Base-by-base conservation (phyloP, 768 basidiomycete genomes). In the Suillus cothurnatus region DNA sequence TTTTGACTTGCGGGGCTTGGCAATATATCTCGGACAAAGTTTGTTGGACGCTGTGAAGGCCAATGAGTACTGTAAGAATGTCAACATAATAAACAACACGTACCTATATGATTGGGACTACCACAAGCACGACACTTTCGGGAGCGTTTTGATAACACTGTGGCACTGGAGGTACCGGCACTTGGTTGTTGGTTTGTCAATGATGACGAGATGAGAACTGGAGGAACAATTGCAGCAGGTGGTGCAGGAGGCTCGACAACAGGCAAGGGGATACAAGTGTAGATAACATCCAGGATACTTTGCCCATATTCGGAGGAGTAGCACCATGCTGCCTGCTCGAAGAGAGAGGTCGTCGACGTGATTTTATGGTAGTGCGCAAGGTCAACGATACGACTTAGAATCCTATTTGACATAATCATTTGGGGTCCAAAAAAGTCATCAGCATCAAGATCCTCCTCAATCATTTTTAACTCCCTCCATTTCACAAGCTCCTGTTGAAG, bases 311-410 rank as follows among this genome's bases (percentile, higher is more conserved):
- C 50, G 12, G 31, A 17, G 6, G 67, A 34, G n/a, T 23, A 56
- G 23, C 21, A 15, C 76, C 76, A 77, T 5, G 52, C 32, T 3
- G 68, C 71, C 62, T 77, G 74, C 7, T 67, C 56, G n/a, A 28
- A 45, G 43, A 61, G 60, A 23, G 60, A 21, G 17, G 39, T 41
- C 14, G 32, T 43, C 14, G 28, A 28, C 6, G 26, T 14, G n/a
- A 61, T 39, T 28, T 61, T 61, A 4, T 61, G 32, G 6, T 32
- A 26, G 32, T 69, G 71, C 0, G 73, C 73, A 41, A 74, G 70
- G 53, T 68, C 70, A 19, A 74, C 65, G 14, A 78, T 73, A n/a
- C 72, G 71, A 17, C 67, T 60, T 19, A 75, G 53, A 7, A 74
- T 61, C 0, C 61, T 39, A 38, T 70, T 64, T 6, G 69, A 55